phyloP scores from a whole-genome alignment of 106 monocot species.

The Dendrobium catenatum region DNA sequence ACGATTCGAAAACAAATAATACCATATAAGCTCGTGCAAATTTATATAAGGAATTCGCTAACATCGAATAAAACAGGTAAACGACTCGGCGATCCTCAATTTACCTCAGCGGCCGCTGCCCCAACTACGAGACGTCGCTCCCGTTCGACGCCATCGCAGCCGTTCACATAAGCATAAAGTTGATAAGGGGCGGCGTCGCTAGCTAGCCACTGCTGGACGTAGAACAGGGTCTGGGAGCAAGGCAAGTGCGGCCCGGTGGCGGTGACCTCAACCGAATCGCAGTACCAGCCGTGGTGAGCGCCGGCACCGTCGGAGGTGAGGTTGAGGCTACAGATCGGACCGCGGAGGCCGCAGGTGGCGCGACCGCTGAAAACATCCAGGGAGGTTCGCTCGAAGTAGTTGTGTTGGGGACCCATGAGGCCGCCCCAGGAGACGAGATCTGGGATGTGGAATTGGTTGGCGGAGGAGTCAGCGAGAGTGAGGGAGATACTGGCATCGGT shows the following conservation, averaged over 20 bases:
- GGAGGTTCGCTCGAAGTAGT: conserved; percentile 65
- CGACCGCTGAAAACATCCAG: conserved; percentile 69
- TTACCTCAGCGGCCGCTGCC: no score
- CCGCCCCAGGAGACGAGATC: conserved; percentile 50
- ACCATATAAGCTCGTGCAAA: no score
- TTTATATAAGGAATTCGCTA: no score
- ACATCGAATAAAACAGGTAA: no score
- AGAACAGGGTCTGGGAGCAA: conserved; percentile 41
- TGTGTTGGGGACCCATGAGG: conserved; percentile 49
- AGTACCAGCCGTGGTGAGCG: conserved; percentile 62
- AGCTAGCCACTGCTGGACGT: conserved; percentile 51
- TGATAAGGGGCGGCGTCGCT: conserved; percentile 38
- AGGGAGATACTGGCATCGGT: conserved; percentile 50
- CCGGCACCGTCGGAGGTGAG: conserved; percentile 54
- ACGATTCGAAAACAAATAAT: no score
- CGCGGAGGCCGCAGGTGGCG: conserved; percentile 27
- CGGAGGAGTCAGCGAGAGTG: conserved; percentile 24
- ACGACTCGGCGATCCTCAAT: no score
- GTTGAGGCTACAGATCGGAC: conserved; percentile 50
- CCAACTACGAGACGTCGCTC: no score
- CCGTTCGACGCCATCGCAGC: conserved; percentile 16
- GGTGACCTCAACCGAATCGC: conserved; percentile 62
- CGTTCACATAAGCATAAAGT: conserved; percentile 36
- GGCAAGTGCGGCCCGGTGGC: conserved; percentile 45
- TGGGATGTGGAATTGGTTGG: conserved; percentile 9